Evolutionary conservation across 495 filamentous ascomycete species (phyloP).

Genomic region (Podospora fimiseda): DNA sequence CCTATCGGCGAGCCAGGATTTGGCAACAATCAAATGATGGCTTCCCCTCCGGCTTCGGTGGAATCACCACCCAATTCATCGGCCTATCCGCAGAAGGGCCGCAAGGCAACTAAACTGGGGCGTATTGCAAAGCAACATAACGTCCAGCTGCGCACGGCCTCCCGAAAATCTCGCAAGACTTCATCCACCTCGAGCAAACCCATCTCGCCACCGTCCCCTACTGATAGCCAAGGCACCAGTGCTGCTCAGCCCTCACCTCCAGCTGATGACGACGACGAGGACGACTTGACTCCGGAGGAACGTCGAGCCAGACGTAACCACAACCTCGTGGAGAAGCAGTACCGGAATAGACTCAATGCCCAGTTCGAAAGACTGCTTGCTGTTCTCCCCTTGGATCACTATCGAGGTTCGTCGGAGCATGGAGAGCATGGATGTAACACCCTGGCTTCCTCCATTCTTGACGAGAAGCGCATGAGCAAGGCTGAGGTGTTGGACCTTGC

Average conservation of each 20-base stretch:
- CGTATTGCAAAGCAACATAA: slow-evolving; percentile 2
- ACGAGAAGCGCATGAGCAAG: slow-evolving; percentile 24
- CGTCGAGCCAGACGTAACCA: slow-evolving; percentile 22
- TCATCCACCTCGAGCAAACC: not conserved
- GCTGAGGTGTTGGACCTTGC: slow-evolving; percentile 27
- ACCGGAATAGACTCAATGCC: slow-evolving; percentile 24
- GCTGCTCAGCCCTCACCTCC: not conserved
- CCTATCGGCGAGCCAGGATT: not conserved
- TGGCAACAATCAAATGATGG: not conserved
- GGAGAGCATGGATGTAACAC: too few species aligned
- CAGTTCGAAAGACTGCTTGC: slow-evolving; percentile 24
- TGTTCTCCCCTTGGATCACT: slow-evolving; percentile 16
- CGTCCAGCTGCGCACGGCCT: slow-evolving; percentile 19
- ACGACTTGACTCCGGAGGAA: slow-evolving; percentile 17
- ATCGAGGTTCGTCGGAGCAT: too few species aligned
- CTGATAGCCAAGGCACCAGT: not conserved
- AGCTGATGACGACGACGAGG: not conserved
- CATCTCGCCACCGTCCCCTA: not conserved
- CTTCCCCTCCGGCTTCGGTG: not conserved
- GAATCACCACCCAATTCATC: slow-evolving; percentile 1
- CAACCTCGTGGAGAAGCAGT: slow-evolving; percentile 29
- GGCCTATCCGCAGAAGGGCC: slow-evolving; percentile 5
- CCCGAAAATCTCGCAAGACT: slow-evolving; percentile 16
- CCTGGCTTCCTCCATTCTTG: not conserved
- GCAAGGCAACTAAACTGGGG: slow-evolving; percentile 1